Evolutionary conservation across 1,139 yeast genomes (phyloP).

Genomic region (Pneumocystis oryctolagi): DNA sequence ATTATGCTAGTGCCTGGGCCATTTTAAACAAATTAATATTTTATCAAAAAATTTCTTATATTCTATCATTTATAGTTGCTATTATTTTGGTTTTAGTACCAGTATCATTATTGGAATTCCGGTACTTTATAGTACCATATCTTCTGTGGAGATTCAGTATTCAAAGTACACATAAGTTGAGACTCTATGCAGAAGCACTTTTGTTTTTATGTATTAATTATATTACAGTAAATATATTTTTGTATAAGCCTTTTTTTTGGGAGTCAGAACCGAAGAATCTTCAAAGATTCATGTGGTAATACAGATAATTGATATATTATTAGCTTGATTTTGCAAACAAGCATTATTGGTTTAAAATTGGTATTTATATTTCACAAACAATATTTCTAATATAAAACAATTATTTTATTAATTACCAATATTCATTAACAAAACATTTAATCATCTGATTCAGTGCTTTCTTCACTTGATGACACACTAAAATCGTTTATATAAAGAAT

Average conservation of each 20-base stretch:
- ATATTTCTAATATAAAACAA: not conserved
- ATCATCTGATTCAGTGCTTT: not conserved
- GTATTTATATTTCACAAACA: not conserved
- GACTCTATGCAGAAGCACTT: slow-evolving; percentile 39
- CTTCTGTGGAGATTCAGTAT: slow-evolving; percentile 54
- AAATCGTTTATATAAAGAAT: not conserved
- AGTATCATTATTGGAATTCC: slow-evolving; percentile 83
- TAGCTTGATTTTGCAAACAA: not conserved
- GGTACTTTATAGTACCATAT: slow-evolving; percentile 76
- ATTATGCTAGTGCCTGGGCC: slow-evolving; percentile 50
- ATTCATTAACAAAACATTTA: not conserved
- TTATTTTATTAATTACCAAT: not conserved
- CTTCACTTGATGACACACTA: not conserved
- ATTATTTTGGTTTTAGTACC: slow-evolving; percentile 55
- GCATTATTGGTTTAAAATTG: not conserved
- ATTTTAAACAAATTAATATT: slow-evolving; percentile 17
- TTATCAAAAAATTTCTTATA: slow-evolving; percentile 15
- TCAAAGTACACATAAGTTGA: slow-evolving; percentile 15
- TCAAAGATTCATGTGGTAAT: slow-evolving; percentile 80
- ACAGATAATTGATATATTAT: not conserved
- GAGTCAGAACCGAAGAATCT: slow-evolving; percentile 36
- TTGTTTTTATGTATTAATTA: slow-evolving; percentile 49
- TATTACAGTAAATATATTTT: slow-evolving; percentile 40
- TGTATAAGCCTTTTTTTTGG: slow-evolving; percentile 57
- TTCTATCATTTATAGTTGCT: slow-evolving; percentile 39